A percentile compares a stretch with the other conserved stretches of the same genome.
Conservation (phyloP, 495 filamentous ascomycete species). For the Polyplosphaeria fusca region DNA sequence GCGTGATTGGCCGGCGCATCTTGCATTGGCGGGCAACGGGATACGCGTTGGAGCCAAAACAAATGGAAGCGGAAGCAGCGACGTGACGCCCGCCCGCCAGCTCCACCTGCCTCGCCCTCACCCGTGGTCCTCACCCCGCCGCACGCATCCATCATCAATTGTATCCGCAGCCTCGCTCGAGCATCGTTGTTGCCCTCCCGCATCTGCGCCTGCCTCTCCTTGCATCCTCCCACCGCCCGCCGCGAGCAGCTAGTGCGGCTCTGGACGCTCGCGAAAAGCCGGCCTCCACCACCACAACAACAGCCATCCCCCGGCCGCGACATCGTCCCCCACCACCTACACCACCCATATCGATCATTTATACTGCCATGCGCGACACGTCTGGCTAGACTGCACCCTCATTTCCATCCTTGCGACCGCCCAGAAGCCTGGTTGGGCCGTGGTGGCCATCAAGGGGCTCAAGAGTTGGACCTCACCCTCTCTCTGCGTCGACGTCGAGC, state of each 20-base stretch:
- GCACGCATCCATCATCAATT: neutral
- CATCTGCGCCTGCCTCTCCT: neutral
- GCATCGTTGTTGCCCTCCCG: neutral
- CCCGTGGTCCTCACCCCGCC: neutral
- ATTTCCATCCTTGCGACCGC: neutral
- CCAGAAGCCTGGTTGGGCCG: neutral
- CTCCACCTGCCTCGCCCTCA: neutral
- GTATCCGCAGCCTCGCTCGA: slow-evolving; percentile 1
- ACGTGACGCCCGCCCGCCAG: slow-evolving; percentile 13
- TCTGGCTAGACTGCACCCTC: neutral
- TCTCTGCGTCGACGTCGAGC: too few relatives aligned
- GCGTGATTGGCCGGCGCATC: slow-evolving; percentile 15
- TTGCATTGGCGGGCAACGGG: neutral
- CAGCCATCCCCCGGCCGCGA: slow-evolving; percentile 4
- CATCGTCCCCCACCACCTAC: neutral
- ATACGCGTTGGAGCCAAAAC: slow-evolving; percentile 8
- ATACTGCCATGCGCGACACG: slow-evolving; percentile 11
- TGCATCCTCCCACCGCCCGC: neutral
- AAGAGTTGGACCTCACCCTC: neutral
- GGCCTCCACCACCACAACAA: slow-evolving; percentile 24
- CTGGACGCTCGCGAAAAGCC: neutral
- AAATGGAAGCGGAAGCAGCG: slow-evolving; percentile 18
- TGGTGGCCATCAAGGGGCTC: neutral
- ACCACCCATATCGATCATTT: neutral
- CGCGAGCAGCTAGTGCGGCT: slow-evolving; percentile 21